Evolutionary conservation across 371 early-diverging fungal genomes (phyloP).

Genomic region (Umbelopsis sp.): DNA sequence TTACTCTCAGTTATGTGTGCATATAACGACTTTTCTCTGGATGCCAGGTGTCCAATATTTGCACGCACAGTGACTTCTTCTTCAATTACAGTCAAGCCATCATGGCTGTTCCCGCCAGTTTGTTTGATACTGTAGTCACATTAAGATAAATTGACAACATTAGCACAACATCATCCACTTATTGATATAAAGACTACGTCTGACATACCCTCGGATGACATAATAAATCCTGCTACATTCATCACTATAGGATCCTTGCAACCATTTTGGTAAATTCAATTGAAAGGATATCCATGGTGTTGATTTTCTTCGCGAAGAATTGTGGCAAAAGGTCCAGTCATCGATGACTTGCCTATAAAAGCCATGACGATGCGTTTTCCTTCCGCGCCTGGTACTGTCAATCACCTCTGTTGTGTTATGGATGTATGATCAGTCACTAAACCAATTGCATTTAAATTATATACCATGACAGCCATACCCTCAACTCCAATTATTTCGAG

Average conservation of each 20-base stretch:
- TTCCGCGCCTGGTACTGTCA: not conserved
- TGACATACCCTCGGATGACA: not conserved
- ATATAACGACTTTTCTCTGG: not conserved
- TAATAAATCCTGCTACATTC: not conserved
- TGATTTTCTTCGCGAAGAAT: too few species aligned
- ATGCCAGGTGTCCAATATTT: not conserved
- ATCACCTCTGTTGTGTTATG: not conserved
- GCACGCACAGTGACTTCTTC: not conserved
- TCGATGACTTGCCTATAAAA: not conserved
- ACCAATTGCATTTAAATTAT: not conserved
- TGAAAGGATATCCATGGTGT: not conserved
- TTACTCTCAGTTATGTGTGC: not conserved
- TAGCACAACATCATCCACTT: too few species aligned
- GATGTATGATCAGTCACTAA: not conserved
- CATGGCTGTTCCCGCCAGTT: not conserved
- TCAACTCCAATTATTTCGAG: not conserved
- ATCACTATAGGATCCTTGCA: not conserved
- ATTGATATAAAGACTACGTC: not conserved
- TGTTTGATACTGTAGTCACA: not conserved
- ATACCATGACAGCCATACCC: not conserved
- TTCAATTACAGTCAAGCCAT: not conserved
- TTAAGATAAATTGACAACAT: not conserved
- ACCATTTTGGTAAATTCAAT: not conserved
- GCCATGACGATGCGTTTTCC: not conserved
- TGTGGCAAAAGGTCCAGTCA: not conserved